Base-by-base conservation (phyloP, 2,329 filamentous ascomycete species). In the Colletotrichum spinosum region DNA sequence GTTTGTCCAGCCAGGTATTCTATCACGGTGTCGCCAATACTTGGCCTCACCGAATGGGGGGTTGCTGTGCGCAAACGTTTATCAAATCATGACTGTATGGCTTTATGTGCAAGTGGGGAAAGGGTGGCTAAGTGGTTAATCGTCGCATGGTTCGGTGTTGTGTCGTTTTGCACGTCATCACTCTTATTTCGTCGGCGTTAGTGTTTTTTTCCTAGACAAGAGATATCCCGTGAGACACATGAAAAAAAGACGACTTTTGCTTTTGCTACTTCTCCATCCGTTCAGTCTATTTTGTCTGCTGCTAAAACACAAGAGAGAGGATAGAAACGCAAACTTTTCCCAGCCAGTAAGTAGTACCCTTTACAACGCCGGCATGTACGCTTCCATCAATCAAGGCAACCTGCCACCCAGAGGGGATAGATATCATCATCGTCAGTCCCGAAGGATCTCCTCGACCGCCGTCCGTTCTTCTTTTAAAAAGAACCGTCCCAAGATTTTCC, bases 261-360 rank as follows among this genome's bases (percentile, higher is more conserved):
- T 46, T 57, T 12, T 34, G 8, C 37, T n/a, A 37, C 12, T 42
- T 15, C 39, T 45, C 34, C 7, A 44, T 44, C 44, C 41, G 13
- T 62, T 45, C 63, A 52, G 34, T 49, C 58, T 63, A 57, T 44
- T 44, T 44, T 13, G 8, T 44, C 4, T 13, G 10, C n/a, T 44
- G 13, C 42, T 15, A 13, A 8, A 13, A n/a, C 15, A n/a, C 13
- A 8, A 34, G 15, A 38, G 38, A 48, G 44, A 55, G 52, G 38
- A 3, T 13, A 45, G 48, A 15, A 54, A 62, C 15, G n/a, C 50
- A 13, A 65, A 66, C 63, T 66, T 66, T 66, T 66, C 48, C 63
- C 52, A 42, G 25, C 41, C 61, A 4, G 17, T 60, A 25, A 25
- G 25, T 25, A 25, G 4, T 17, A 34, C 62, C 62, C 39, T 34